phyloP scores from a whole-genome alignment of 345 rosid genomes.

The Eucalyptus regnans region DNA sequence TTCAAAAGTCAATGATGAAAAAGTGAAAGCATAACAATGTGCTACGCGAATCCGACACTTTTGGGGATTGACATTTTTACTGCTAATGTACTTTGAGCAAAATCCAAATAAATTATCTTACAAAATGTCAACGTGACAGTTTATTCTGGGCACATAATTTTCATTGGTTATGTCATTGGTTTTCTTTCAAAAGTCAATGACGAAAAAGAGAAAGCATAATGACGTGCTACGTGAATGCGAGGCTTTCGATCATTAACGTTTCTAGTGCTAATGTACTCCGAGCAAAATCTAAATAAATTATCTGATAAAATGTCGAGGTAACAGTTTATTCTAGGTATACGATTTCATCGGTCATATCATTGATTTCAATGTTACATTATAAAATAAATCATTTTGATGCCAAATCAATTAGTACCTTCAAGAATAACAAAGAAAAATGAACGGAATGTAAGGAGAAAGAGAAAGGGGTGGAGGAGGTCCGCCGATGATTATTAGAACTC shows the following conservation, averaged over 20 bases:
- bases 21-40: no score
- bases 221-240: neutral
- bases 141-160: no score
- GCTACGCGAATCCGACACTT: no score
- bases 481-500: neutral
- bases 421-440: no score
- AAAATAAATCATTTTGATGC: neutral
- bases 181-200: neutral
- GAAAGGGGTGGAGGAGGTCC: neutral
- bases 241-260: neutral
- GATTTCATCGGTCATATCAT: neutral
- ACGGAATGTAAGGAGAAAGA: neutral
- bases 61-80: no score
- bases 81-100: no score
- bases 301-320: neutral
- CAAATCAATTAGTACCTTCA: neutral
- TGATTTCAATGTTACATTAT: neutral
- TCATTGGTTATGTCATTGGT: neutral
- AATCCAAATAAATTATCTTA: no score
- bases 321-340: no score
- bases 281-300: no score
- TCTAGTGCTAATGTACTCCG: rapidly evolving
- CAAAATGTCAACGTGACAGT: no score
- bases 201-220: neutral
- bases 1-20: neutral